A percentile compares a stretch with the other conserved stretches of the same genome.
Evolutionary conservation across 192 early-diverging fungal genomes (phyloP).

Genomic region (Spizellomyces sp.): DNA sequence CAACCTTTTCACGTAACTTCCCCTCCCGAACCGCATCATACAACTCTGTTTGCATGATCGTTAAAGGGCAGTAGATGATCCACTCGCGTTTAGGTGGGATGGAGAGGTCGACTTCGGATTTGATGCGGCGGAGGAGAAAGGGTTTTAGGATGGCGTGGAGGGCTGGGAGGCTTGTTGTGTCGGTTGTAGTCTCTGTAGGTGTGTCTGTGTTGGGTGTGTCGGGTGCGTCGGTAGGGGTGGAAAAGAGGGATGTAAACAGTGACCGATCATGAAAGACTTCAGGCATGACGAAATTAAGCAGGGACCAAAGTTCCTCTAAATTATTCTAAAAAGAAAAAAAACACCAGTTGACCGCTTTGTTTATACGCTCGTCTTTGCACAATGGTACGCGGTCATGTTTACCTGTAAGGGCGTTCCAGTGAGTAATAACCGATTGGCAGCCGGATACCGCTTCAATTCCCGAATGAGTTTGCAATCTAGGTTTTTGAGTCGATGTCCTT

Average conservation of each 20-base stretch:
- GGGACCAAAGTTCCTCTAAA: constrained; percentile 89
- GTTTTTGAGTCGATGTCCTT: constrained; percentile 98
- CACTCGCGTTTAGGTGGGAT: constrained; percentile 93
- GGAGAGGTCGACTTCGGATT: constrained; percentile 68
- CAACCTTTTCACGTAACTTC: constrained; percentile 19
- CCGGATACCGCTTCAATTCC: constrained; percentile 82
- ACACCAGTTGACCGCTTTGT: too few species aligned
- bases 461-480: constrained; percentile 85
- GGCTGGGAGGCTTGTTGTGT: background rate
- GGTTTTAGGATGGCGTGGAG: constrained; percentile 86
- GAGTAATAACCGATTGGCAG: constrained; percentile 84
- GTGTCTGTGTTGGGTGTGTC: background rate
- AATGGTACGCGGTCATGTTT: background rate
- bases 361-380: too few species aligned
- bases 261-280: constrained; percentile 86
- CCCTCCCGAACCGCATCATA: constrained; percentile 41
- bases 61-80: constrained; percentile 63
- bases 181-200: constrained; percentile 25
- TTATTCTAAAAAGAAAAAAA: constrained; percentile 75
- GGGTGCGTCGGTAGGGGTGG: background rate
- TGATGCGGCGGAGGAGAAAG: constrained; percentile 11
- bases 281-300: constrained; percentile 94
- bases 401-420: constrained; percentile 18
- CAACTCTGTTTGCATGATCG: constrained; percentile 41
- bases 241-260: constrained; percentile 82